Evolutionary conservation across 176 grass and related monocot genomes (phyloP), one percentile per base, ranked within the genome.

Genomic region (Oryza rufipogon): DNA sequence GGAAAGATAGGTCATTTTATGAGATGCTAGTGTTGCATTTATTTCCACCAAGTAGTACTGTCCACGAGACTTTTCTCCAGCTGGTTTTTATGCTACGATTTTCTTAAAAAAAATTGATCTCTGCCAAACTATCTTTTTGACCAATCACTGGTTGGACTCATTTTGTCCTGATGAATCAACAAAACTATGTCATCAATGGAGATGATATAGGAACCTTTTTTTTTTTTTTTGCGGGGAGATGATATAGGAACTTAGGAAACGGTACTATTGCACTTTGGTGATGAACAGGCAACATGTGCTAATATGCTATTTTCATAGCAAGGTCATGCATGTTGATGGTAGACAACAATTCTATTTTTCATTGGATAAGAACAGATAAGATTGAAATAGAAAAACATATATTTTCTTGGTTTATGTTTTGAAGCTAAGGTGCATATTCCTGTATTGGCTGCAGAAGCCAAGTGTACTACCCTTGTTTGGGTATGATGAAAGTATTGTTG

Each of bases 401-500:
- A 25, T 23, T 30, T 10, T 64, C 9, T 4, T 65, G 7, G 4
- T 74, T 23, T 48, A 4, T 49, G 48, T 52, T 68, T 46, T 7
- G 25, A 54, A 52, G 6, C 39, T 7, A 41, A 8, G 66, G 26
- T 84, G 11, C 16, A 1, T 52, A 38, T 70, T 68, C 61, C 34
- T 75, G 2, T 86, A 70, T 41, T 23, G 12, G 11, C 8, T 20
- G 49, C 49, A 45, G n/a, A 65, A 78, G 44, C 36, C 19, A 9
- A 42, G 63, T 66, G 44, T 73, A 5, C 32, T 32, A 25, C 28
- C n/a, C 12, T 16, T 61, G 33, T 58, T 30, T 30, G 7, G 51
- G 7, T 66, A 56, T 54, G 71, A 76, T 10, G 15, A 71, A 64
- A 51, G 0, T 78, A 39, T 82, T 71, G 34, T 64, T 60, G 73